Evolutionary conservation across 2,329 filamentous ascomycete species (phyloP).

Genomic region (Boeremia exigua): DNA sequence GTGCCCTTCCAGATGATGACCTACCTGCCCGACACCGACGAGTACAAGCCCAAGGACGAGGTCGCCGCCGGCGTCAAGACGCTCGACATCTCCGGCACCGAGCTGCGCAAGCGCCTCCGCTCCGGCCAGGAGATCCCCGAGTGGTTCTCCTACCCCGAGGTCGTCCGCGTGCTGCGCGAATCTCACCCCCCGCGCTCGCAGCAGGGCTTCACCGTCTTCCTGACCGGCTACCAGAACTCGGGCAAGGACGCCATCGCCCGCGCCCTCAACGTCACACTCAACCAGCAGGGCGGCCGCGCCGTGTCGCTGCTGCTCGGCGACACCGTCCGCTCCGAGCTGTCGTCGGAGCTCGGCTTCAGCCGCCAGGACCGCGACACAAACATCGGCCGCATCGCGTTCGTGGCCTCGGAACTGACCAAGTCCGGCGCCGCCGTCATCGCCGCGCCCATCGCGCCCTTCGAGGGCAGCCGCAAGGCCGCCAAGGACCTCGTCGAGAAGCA

Average conservation of each 20-base stretch:
- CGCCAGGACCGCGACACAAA: constrained; percentile 91
- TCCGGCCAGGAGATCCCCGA: constrained; percentile 95
- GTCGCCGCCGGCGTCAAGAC: constrained; percentile 84
- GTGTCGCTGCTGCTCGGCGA: constrained; percentile 95
- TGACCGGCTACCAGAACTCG: constrained; percentile 94
- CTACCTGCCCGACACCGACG: constrained; percentile 94
- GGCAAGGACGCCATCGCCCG: constrained; percentile 97
- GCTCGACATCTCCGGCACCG: constrained; percentile 63
- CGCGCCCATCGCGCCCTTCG: constrained; percentile 93
- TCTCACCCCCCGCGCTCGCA: constrained; percentile 89
- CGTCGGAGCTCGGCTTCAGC: constrained; percentile 93
- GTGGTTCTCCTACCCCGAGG: constrained; percentile 99
- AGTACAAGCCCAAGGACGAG: constrained; percentile 93
- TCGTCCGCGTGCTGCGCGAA: constrained; percentile 93
- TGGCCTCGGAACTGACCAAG: constrained; percentile 91
- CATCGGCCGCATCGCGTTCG: constrained; percentile 94
- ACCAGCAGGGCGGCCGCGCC: constrained; percentile 95
- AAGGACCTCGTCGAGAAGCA: constrained; percentile 85
- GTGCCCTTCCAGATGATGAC: constrained; percentile 99
- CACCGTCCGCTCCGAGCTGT: constrained; percentile 91
- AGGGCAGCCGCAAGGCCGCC: constrained; percentile 75
- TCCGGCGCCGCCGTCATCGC: constrained; percentile 94
- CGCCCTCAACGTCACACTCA: constrained; percentile 93
- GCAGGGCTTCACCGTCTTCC: constrained; percentile 98
- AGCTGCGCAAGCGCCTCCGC: constrained; percentile 89